Percentiles rank a stretch among this genome's conserved stretches.
Evolutionary conservation across 768 basidiomycete species (phyloP).

Genomic region (Russula griseocarnosa): DNA sequence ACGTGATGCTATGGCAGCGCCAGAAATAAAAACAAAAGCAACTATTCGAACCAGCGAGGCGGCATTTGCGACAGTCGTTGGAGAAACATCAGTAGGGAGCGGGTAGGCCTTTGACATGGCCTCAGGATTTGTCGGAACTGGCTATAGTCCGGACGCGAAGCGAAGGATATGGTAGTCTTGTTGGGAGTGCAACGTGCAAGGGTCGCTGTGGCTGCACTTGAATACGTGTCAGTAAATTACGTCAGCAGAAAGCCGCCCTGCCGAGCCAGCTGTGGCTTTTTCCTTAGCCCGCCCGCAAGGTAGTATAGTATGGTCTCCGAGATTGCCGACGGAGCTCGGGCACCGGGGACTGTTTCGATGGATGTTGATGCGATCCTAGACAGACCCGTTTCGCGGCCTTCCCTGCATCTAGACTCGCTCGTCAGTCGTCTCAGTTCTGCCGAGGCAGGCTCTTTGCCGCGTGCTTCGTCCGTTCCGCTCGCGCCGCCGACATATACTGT

Average conservation of each 20-base stretch:
- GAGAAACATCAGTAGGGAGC: conserved; percentile 65
- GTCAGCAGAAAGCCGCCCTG: not conserved
- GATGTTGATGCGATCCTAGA: conserved; percentile 15
- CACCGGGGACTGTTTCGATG: conserved; percentile 12
- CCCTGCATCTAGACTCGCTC: conserved; percentile 11
- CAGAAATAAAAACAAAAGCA: conserved; percentile 86
- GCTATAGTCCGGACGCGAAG: not conserved
- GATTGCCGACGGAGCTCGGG: conserved; percentile 14
- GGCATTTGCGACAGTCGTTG: conserved; percentile 77
- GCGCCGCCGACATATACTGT: conserved; percentile 40
- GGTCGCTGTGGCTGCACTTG: not conserved
- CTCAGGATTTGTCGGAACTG: conserved; percentile 26
- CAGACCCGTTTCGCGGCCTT: not conserved
- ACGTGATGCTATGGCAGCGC: conserved; percentile 90
- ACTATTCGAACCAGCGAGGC: conserved; percentile 86
- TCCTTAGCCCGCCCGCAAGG: not conserved
- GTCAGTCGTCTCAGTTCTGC: conserved; percentile 10
- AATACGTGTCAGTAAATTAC: conserved; percentile 16
- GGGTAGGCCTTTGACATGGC: conserved; percentile 73
- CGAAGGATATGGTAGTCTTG: too few species aligned
- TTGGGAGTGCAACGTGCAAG: not conserved
- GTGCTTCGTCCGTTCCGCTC: conserved; percentile 34
- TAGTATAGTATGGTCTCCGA: conserved; percentile 17
- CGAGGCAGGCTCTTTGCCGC: conserved; percentile 14
- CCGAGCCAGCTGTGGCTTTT: too few species aligned